Evolutionary conservation across 305 asterid genomes (phyloP).

Genomic region (Petunia hybrid): DNA sequence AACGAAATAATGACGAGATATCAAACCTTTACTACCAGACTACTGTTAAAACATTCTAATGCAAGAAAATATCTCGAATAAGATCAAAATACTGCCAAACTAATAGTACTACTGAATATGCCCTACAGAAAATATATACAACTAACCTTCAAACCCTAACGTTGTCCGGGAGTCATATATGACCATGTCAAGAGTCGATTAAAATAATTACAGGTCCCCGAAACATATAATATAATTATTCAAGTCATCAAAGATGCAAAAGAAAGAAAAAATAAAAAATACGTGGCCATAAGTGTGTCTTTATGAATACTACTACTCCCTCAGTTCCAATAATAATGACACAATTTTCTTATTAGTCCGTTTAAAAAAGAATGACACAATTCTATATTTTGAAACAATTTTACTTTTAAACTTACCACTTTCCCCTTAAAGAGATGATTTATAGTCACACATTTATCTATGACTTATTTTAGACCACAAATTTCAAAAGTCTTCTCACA

Average conservation of each 20-base stretch:
- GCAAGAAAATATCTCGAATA: neutral
- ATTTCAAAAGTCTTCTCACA: too few relatives aligned
- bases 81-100: neutral
- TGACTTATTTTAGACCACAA: too few relatives aligned
- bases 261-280: neutral
- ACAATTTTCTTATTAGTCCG: too few relatives aligned
- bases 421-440: too few relatives aligned
- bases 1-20: constrained; percentile 2
- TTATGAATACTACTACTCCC: too few relatives aligned
- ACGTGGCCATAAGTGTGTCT: neutral
- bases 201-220: neutral
- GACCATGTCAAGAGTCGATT: neutral
- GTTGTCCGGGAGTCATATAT: neutral
- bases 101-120: neutral
- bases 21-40: neutral
- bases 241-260: neutral
- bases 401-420: too few relatives aligned
- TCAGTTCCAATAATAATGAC: too few relatives aligned
- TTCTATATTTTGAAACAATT: too few relatives aligned
- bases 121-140: neutral
- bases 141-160: neutral
- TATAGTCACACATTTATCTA: too few relatives aligned
- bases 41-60: neutral
- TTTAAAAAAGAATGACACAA: too few relatives aligned
- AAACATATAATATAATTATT: neutral